Percentiles rank a stretch among this genome's conserved stretches.
Conservation (phyloP, 495 filamentous ascomycete species). For the Ascobolus immersus region DNA sequence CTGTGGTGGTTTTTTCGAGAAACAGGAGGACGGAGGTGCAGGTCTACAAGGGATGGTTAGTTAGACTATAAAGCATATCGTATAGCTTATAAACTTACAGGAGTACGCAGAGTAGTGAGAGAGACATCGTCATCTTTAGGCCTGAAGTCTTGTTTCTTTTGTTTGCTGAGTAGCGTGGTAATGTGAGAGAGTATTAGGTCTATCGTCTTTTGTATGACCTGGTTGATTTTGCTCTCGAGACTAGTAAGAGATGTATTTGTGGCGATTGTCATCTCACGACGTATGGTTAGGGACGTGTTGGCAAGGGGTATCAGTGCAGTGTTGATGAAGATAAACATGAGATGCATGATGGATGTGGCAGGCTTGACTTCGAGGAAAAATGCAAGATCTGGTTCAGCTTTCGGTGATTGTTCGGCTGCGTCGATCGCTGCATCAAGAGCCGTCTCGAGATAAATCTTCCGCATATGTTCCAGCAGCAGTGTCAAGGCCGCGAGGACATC, state of each 20-base stretch:
- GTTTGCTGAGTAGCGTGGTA: conserved; percentile 41
- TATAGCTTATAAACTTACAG: conserved; percentile 18
- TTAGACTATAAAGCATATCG: neutral
- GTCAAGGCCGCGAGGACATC: conserved; percentile 72
- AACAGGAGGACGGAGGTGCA: conserved; percentile 58
- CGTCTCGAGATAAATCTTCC: conserved; percentile 82
- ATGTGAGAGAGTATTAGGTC: conserved; percentile 64
- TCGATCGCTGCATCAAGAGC: conserved; percentile 70
- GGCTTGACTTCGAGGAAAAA: conserved; percentile 56
- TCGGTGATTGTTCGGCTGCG: conserved; percentile 42
- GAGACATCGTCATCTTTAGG: conserved; percentile 64
- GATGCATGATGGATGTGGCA: conserved; percentile 66
- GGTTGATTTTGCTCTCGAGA: conserved; percentile 74
- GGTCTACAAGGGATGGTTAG: conserved; percentile 22
- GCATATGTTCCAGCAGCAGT: conserved; percentile 68
- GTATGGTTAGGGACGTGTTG: conserved; percentile 62
- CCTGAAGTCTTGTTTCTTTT: conserved; percentile 81
- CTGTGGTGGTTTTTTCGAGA: conserved; percentile 35
- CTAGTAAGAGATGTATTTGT: conserved; percentile 42
- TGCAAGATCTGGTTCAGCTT: conserved; percentile 63
- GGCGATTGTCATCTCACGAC: conserved; percentile 72
- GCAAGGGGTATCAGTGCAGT: conserved; percentile 80
- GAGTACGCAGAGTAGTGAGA: conserved; percentile 62
- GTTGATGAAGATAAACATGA: conserved; percentile 74
- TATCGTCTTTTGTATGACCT: conserved; percentile 60